Evolutionary conservation across 2,329 filamentous ascomycete species (phyloP).

Genomic region (Colletotrichum sidae): DNA sequence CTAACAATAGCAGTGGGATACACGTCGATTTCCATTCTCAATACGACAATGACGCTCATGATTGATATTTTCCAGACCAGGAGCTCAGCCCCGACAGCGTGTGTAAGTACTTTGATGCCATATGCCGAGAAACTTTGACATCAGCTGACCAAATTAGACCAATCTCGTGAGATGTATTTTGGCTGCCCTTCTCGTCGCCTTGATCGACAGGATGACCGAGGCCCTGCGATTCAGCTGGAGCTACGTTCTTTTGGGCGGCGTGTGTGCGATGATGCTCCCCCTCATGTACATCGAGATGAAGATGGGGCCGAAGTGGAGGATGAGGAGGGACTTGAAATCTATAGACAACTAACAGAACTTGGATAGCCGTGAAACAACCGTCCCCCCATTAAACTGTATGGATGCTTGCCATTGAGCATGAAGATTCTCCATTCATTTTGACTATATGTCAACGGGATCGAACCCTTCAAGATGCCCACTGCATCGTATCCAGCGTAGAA

Average conservation of each 20-base stretch:
- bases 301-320: slow-evolving; percentile 39
- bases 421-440: too few species aligned
- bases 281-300: slow-evolving; percentile 41
- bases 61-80: slow-evolving; percentile 45
- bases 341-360: not conserved
- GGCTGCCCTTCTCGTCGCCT: slow-evolving; percentile 43
- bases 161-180: slow-evolving; percentile 46
- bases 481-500: too few species aligned
- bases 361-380: too few species aligned
- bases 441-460: too few species aligned
- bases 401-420: too few species aligned
- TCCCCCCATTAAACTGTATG: too few species aligned
- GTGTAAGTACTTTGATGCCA: slow-evolving; percentile 30
- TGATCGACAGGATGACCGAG: slow-evolving; percentile 43
- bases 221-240: slow-evolving; percentile 39
- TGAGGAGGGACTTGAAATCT: slow-evolving; percentile 16
- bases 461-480: too few species aligned
- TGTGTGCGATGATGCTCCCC: slow-evolving; percentile 37
- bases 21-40: slow-evolving; percentile 46
- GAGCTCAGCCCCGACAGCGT: slow-evolving; percentile 46
- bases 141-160: slow-evolving; percentile 36
- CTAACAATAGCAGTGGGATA: slow-evolving; percentile 41
- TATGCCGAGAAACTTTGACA: not conserved
- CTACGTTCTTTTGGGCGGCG: slow-evolving; percentile 40
- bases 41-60: slow-evolving; percentile 47